A percentile compares a stretch with the other conserved stretches of the same genome.
Evolutionary conservation across 352 stramenopile genomes (phyloP).

Genomic region (Globisporangium irregulare): DNA sequence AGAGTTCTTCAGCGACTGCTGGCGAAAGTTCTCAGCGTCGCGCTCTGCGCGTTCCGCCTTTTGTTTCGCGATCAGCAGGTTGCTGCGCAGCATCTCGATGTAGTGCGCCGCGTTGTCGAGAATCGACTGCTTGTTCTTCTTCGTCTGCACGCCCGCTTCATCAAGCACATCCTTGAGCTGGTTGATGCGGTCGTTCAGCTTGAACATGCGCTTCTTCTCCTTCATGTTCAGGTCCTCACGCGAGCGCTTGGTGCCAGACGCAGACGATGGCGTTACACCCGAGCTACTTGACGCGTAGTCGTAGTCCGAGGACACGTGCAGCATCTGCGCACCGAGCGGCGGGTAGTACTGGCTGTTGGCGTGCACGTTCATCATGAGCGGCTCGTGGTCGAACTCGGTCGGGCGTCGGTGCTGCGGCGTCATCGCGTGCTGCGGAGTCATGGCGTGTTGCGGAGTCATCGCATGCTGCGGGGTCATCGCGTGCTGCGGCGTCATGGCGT

Average conservation of each 20-base stretch:
- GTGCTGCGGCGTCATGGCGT: conserved; percentile 41
- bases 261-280: conserved; percentile 33
- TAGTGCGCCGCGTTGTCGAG: conserved; percentile 70
- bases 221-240: conserved; percentile 82
- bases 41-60: conserved; percentile 56
- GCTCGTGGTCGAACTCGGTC: conserved; percentile 51
- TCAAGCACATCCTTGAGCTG: conserved; percentile 66
- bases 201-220: conserved; percentile 90
- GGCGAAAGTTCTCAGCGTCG: conserved; percentile 47
- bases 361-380: conserved; percentile 57
- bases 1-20: conserved; percentile 25
- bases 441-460: conserved; percentile 36
- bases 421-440: conserved; percentile 46
- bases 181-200: conserved; percentile 85
- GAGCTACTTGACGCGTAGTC: conserved; percentile 40
- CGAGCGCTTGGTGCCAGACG: conserved; percentile 50
- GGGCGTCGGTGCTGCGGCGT: conserved; percentile 33
- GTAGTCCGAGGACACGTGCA: conserved; percentile 58
- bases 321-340: conserved; percentile 41
- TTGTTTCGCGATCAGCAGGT: conserved; percentile 56
- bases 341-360: conserved; percentile 43
- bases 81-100: conserved; percentile 63
- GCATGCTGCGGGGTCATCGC: conserved; percentile 42
- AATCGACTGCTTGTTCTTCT: conserved; percentile 82
- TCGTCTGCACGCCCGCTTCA: conserved; percentile 65